These are phyloP conservation scores for Plasmodium vinckei DNA, from an alignment of 169 alveolate species.

Conservation along the genomic window DNA sequence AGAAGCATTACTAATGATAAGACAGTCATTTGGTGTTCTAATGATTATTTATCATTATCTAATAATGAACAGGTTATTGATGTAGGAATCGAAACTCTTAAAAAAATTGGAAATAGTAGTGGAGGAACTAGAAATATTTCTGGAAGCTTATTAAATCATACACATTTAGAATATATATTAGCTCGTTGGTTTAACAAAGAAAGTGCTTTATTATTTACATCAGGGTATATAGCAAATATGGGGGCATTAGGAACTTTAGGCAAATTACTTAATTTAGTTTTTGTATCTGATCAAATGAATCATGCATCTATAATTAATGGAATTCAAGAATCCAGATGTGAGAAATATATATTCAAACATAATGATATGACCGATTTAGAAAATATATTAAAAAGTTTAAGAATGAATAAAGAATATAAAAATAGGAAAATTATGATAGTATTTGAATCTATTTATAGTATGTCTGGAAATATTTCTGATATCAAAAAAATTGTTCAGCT, in stretches of 20 bases:
- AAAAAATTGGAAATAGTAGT: conserved; percentile 89
- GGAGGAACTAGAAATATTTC: conserved; percentile 94
- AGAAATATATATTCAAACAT: conserved; percentile 82
- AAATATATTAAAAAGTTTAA: conserved; percentile 75
- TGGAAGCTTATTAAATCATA: conserved; percentile 87
- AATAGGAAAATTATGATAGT: conserved; percentile 86
- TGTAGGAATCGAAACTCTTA: conserved; percentile 86
- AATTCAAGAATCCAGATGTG: conserved; percentile 85
- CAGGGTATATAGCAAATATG: conserved; percentile 92
- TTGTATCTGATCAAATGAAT: conserved; percentile 90
- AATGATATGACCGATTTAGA: conserved; percentile 86
- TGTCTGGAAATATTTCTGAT: conserved; percentile 90
- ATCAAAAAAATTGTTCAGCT: conserved; percentile 82
- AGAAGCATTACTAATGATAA: conserved; percentile 8
- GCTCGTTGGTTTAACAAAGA: conserved; percentile 89
- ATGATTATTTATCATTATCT: conserved; percentile 92
- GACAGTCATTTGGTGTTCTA: conserved; percentile 84
- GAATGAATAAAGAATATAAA: conserved; percentile 71
- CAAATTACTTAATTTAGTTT: conserved; percentile 82
- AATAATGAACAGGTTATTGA: conserved; percentile 86
- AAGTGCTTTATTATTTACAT: conserved; percentile 86
- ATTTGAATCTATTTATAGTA: conserved; percentile 91
- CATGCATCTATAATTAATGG: conserved; percentile 93
- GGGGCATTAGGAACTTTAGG: conserved; percentile 89
- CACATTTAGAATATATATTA: conserved; percentile 86